Evolutionary conservation across 139 green algal species (phyloP).

Genomic region (Chlamydomonas urium): DNA sequence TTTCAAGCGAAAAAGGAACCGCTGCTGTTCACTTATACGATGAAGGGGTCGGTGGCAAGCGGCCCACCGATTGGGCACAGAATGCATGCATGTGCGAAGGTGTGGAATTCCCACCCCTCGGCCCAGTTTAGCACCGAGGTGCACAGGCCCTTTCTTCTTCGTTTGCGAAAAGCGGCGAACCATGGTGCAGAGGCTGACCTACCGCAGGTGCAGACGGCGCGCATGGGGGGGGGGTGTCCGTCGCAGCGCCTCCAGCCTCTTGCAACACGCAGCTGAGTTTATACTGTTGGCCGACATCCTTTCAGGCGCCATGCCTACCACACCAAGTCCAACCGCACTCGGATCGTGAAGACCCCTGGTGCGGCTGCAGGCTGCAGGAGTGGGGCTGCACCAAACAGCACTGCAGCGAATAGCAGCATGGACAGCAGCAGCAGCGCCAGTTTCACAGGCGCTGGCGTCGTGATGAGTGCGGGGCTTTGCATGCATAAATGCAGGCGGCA

Average conservation of each 20-base stretch:
- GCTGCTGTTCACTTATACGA: too few relatives aligned
- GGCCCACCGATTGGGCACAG: too few relatives aligned
- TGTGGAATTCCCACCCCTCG: too few relatives aligned
- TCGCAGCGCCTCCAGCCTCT: background rate
- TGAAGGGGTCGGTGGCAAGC: too few relatives aligned
- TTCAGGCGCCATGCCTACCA: constrained; percentile 84
- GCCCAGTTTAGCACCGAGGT: too few relatives aligned
- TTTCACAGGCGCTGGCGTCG: too few relatives aligned
- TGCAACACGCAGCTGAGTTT: background rate
- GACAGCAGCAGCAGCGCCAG: background rate
- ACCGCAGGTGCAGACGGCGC: constrained; percentile 24
- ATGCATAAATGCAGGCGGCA: constrained; percentile 67
- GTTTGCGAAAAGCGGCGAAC: too few relatives aligned
- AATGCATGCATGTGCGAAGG: too few relatives aligned
- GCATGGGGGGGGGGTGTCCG: background rate
- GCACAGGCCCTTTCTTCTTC: too few relatives aligned
- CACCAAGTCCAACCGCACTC: constrained; percentile 88
- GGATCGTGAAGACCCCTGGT: constrained; percentile 92
- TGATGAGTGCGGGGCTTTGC: background rate
- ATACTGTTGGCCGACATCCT: background rate
- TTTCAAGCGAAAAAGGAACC: too few relatives aligned
- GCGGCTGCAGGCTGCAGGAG: background rate
- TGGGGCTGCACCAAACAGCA: background rate
- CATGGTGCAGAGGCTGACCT: constrained; percentile 85
- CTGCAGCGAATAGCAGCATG: background rate